A percentile compares a stretch with the other conserved stretches of the same genome.
phyloP scores from a whole-genome alignment of 768 basidiomycete species.

The Xerocomus brunneocitrinus region DNA sequence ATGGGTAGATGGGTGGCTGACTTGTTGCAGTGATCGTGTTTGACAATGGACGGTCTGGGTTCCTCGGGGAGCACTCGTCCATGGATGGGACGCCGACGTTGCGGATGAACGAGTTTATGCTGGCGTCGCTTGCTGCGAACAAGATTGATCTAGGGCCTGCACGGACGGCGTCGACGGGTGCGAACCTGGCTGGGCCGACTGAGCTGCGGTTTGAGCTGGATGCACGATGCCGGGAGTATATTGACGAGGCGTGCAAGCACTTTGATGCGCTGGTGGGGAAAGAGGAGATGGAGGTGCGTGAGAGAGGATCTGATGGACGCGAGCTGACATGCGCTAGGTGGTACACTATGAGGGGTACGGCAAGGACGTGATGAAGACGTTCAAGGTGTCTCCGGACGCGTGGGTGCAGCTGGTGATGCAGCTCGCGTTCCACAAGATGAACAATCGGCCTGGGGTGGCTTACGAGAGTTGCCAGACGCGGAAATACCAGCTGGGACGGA shows the following conservation, averaged over 20 bases:
- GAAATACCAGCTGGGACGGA: constrained; percentile 85
- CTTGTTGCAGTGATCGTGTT: constrained; percentile 74
- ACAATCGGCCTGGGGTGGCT: constrained; percentile 65
- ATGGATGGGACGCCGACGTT: constrained; percentile 96
- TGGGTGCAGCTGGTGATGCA: constrained; percentile 96
- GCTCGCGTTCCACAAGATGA: constrained; percentile 89
- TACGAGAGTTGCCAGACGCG: constrained; percentile 96
- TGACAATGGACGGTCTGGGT: constrained; percentile 91
- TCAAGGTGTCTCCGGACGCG: constrained; percentile 86
- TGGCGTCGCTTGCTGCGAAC: constrained; percentile 66
- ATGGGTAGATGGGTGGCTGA: constrained; percentile 1
- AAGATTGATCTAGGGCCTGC: constrained; percentile 73
- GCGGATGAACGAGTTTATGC: constrained; percentile 90
- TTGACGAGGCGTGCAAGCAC: constrained; percentile 55
- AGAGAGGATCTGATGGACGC: background rate
- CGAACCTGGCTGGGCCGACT: constrained; percentile 47
- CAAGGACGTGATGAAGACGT: constrained; percentile 77
- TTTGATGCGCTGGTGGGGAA: constrained; percentile 72
- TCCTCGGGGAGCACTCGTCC: constrained; percentile 83
- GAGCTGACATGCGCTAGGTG: constrained; percentile 41
- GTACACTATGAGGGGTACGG: constrained; percentile 88
- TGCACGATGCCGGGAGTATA: constrained; percentile 43
- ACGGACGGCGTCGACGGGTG: constrained; percentile 30
- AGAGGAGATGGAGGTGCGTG: constrained; percentile 73
- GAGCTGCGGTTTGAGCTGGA: constrained; percentile 74